Evolutionary conservation across 257 asterid genomes (phyloP).

Genomic region (Lycium barbarum): DNA sequence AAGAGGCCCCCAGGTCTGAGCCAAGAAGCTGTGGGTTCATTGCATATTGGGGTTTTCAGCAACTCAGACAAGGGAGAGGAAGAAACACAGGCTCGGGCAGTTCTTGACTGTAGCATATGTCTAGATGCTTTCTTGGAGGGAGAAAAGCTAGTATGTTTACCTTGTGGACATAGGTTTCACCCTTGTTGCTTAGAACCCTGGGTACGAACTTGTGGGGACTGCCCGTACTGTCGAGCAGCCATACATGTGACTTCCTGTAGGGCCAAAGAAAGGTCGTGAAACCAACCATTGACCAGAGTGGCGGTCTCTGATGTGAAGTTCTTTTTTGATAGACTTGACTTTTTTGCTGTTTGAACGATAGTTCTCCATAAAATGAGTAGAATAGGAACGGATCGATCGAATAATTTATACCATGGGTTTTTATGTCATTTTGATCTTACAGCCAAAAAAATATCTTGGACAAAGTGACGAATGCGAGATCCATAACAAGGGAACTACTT

Average conservation of each 20-base stretch:
- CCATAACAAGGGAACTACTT: neutral
- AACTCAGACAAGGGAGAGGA: slow-evolving; percentile 38
- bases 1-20: slow-evolving; percentile 78
- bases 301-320: neutral
- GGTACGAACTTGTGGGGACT: slow-evolving; percentile 78
- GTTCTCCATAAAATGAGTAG: neutral
- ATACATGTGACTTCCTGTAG: slow-evolving; percentile 39
- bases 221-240: slow-evolving; percentile 86
- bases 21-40: slow-evolving; percentile 56
- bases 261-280: slow-evolving; percentile 28
- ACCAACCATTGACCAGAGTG: slow-evolving; percentile 9
- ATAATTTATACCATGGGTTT: neutral
- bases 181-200: slow-evolving; percentile 76
- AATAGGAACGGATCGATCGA: neutral
- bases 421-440: neutral
- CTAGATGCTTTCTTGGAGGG: slow-evolving; percentile 76
- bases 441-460: neutral
- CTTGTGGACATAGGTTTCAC: slow-evolving; percentile 83
- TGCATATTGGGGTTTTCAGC: slow-evolving; percentile 54
- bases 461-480: neutral
- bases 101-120: slow-evolving; percentile 62
- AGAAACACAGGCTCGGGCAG: slow-evolving; percentile 37
- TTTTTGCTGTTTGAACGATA: slow-evolving; percentile 24
- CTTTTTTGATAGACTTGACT: slow-evolving; percentile 18
- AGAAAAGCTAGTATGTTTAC: slow-evolving; percentile 64